phyloP scores from a whole-genome alignment of 257 asterid species.

The Paulownia fortunei region DNA sequence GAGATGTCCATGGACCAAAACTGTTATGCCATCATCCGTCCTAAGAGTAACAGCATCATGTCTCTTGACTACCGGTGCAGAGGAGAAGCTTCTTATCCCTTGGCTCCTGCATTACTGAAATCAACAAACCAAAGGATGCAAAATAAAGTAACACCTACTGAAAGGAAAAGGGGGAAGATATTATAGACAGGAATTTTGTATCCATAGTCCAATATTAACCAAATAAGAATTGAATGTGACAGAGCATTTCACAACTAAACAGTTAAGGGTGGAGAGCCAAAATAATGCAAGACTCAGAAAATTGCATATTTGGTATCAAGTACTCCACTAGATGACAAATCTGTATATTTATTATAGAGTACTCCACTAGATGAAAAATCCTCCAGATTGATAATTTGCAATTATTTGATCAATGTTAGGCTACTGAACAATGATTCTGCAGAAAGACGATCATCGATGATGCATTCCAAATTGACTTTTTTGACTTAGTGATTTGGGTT shows the following conservation, averaged over 20 bases:
- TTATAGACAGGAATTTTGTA: background rate
- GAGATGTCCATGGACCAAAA: conserved; percentile 58
- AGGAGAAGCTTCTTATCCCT: conserved; percentile 52
- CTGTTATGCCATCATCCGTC: conserved; percentile 65
- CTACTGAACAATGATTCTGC: background rate
- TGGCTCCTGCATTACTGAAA: conserved; percentile 46
- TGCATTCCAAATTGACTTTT: background rate
- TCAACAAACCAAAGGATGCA: conserved; percentile 10
- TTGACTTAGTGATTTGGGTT: background rate
- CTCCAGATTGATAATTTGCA: background rate
- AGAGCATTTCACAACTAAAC: background rate
- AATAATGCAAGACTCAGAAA: background rate
- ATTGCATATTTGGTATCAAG: background rate
- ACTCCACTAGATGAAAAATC: background rate
- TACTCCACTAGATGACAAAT: background rate
- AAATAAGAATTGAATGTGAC: conserved; percentile 20
- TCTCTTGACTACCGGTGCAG: conserved; percentile 64
- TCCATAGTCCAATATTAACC: background rate
- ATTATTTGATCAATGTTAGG: background rate
- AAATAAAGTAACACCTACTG: conserved; percentile 10
- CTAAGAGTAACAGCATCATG: conserved; percentile 59
- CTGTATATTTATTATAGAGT: background rate
- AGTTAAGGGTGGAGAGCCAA: background rate
- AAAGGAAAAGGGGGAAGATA: conserved; percentile 7
- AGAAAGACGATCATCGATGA: conserved; percentile 7